Base-by-base conservation (phyloP, 371 early-diverging fungal genomes). In the Rhizomucor pusillus region DNA sequence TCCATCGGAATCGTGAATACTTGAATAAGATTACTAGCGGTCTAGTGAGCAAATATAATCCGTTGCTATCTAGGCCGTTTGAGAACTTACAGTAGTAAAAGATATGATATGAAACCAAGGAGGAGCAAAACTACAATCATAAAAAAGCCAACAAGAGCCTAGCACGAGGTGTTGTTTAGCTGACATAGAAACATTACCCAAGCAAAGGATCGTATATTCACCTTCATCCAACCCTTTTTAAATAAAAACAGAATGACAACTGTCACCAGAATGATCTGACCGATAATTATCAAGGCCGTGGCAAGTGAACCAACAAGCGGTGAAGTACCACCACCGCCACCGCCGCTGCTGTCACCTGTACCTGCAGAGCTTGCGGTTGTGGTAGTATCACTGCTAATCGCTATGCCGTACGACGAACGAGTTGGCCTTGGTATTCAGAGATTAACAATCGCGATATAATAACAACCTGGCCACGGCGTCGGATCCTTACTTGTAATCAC, bases 71-170 rank as follows among this genome's bases (percentile, higher is more conserved):
- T 56, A 16, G 23, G 3, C 10, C 41, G 37, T 13, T 13, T n/a
- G n/a, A n/a, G 40, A 9, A 59, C 71, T 63, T 70, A 72, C 74
- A 84, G 67, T 25, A 80, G 20, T 35, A 92, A 66, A 12, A 84
- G 66, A 60, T 85, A 90, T 3, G 89, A 87, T 83, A 91, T 92
- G 43, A 86, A 81, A 5, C 90, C 92, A 5, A 93, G 73, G 10
- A 91, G 60, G 41, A 75, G 57, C 6, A 87, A 54, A 1, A 92
- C 90, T 24, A 91, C 81, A 14, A 92, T 56, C 69, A 84, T 84
- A 48, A 93, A 89, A 54, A 92, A 80, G 5, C 82, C 90, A 60
- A 84, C 81, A 10, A 93, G 69, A 12, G 86, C 62, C 84, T 87
- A 59, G 3, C 9, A 47, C 20, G 18, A 44, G 4, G 5, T 3